Conservation (phyloP, 176 grass and related monocot species). For the Raddia distichophylla region DNA sequence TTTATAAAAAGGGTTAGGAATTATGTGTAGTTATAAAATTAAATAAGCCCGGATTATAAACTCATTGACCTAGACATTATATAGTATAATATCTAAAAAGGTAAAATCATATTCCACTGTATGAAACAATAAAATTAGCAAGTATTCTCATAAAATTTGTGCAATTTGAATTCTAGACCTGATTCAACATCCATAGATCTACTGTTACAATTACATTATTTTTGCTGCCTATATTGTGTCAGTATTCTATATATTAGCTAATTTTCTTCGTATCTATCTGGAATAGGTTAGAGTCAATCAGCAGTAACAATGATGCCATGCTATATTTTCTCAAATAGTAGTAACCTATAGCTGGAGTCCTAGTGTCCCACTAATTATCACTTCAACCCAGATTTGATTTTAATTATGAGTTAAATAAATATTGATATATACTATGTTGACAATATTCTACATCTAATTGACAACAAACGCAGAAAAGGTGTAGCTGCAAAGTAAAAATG, state of each 20-base stretch:
- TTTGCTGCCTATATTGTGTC: neutral
- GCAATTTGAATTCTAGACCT: constrained; percentile 10
- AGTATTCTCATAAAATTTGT: neutral
- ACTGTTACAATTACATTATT: neutral
- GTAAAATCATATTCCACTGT: neutral
- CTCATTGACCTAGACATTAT: neutral
- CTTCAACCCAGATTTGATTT: neutral
- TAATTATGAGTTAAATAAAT: neutral
- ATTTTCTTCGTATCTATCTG: constrained; percentile 10
- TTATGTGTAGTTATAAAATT: neutral
- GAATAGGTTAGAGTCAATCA: neutral
- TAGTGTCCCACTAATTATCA: constrained; percentile 1
- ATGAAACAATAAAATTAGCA: neutral
- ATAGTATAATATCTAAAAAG: neutral
- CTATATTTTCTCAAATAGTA: neutral
- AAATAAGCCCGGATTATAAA: neutral
- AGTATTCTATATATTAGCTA: neutral
- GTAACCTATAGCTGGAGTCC: neutral
- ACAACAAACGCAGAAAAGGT: constrained; percentile 18
- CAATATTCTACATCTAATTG: neutral
- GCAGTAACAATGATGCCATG: neutral
- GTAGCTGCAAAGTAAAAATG: neutral
- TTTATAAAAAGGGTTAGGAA: neutral
- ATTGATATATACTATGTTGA: neutral
- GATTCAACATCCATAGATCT: neutral